Base-by-base conservation (phyloP, 1,284 basidiomycete genomes). In the Puccinia novopanici region DNA sequence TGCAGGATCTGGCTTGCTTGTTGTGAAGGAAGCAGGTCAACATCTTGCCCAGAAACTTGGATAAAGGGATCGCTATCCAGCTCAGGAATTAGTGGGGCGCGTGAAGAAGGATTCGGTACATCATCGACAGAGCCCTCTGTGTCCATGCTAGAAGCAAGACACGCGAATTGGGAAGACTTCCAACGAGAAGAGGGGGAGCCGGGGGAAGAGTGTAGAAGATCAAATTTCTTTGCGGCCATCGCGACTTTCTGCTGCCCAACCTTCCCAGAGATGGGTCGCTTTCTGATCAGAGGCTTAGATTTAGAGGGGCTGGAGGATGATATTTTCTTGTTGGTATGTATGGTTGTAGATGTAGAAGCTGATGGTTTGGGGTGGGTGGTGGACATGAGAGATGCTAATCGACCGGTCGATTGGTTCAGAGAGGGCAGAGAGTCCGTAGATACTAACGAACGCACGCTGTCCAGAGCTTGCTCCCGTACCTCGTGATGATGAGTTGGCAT, bases 211-310 rank as follows among this genome's bases (percentile, higher is more conserved):
- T 70, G n/a, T 2, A 30, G 13, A 34, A 70, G 45, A 1, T 70
- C 67, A 45, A 50, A 30, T 50, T 70, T 70, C 45, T 70, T 70
- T 19, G 42, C 67, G 67, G 45, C 67, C 48, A 50, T 70, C 19
- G 10, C 1, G 22, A 37, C 45, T 9, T 54, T 76, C 19, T 76
- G 24, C 37, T 67, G 55, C 10, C 75, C 75, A 22, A 76, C 4
- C 24, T 76, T 76, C 3, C 75, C 75, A 8, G 75, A 67, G 34
- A 67, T 76, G 12, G 27, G 4, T 13, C 61, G 34, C 24, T 65
- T 76, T n/a, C 59, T 76, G 9, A 6, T n/a, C 2, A 70, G 30
- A 13, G 13, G 13, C 22, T 48, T 52, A 48, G 42, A 45, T 1
- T 52, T 70, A 8, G 65, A 61, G 27, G 55, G 27, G 10, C 30